Percentiles rank a stretch among this genome's conserved stretches.
These are phyloP conservation scores for Orbilia brochopaga DNA, from an alignment of 2,329 filamentous ascomycete genomes.

Conservation along the genomic window DNA sequence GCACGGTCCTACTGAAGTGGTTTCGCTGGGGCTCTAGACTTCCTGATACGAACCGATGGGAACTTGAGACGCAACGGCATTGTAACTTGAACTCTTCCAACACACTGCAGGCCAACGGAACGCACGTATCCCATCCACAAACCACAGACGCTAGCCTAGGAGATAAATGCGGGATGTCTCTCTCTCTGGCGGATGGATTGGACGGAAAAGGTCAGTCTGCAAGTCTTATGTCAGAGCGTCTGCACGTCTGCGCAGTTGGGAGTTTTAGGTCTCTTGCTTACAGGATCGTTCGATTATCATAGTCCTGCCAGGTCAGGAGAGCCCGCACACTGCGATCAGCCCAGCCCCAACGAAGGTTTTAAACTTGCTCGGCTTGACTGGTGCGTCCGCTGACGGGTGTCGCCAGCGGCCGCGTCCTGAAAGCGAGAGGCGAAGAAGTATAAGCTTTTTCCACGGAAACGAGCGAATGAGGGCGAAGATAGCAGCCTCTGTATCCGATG, in stretches of 20 bases:
- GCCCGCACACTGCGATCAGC: neutral
- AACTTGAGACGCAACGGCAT: constrained; percentile 48
- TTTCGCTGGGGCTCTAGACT: neutral
- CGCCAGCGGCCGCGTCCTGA: neutral
- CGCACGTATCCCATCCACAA: neutral
- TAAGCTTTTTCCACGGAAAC: constrained; percentile 22
- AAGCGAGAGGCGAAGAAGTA: constrained; percentile 37
- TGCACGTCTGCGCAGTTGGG: too few species aligned
- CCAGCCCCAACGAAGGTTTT: constrained; percentile 33
- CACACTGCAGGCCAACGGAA: constrained; percentile 10
- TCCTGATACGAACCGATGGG: constrained; percentile 35
- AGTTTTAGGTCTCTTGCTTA: neutral
- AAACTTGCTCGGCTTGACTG: constrained; percentile 40
- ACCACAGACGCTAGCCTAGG: neutral
- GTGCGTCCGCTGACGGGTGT: constrained; percentile 11
- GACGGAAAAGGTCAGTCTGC: neutral
- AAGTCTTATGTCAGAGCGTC: too few species aligned
- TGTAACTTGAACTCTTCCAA: constrained; percentile 24
- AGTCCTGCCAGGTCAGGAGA: too few species aligned
- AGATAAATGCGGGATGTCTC: neutral
- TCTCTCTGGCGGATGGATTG: neutral
- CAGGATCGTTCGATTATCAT: neutral
- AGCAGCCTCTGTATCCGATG: constrained; percentile 11
- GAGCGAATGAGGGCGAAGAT: constrained; percentile 31
- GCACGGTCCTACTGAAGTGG: neutral